A percentile compares a stretch with the other conserved stretches of the same genome.
phyloP scores from a whole-genome alignment of 2,329 filamentous ascomycete genomes.

The Thielaviopsis punctulata region DNA sequence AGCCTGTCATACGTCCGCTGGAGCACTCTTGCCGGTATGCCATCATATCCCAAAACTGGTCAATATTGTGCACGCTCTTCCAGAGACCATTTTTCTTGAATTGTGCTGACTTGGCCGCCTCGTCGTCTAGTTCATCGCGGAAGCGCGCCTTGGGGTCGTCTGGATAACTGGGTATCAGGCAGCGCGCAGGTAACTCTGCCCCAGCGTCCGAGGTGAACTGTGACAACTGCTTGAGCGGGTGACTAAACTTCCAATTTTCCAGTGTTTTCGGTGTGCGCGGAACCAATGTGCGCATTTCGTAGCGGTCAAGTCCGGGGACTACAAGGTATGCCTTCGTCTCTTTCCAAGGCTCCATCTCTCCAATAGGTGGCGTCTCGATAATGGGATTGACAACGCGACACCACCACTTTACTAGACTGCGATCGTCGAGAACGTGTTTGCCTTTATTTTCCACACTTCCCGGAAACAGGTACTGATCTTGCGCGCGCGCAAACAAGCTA shows the following conservation, averaged over 20 bases:
- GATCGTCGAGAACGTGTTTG: conserved; percentile 86
- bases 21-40: conserved; percentile 91
- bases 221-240: conserved; percentile 49
- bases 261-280: conserved; percentile 33
- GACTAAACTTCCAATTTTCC: conserved; percentile 49
- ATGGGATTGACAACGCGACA: conserved; percentile 71
- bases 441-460: conserved; percentile 68
- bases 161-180: conserved; percentile 76
- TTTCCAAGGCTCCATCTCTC: conserved; percentile 21
- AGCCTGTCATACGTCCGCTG: conserved; percentile 78
- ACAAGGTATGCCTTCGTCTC: conserved; percentile 61
- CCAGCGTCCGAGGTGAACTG: conserved; percentile 42
- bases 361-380: conserved; percentile 29
- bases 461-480: conserved; percentile 88
- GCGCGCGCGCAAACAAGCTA: conserved; percentile 80
- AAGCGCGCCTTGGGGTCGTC: conserved; percentile 92
- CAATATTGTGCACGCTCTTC: conserved; percentile 66
- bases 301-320: conserved; percentile 69
- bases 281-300: conserved; percentile 65
- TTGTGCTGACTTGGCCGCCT: conserved; percentile 41
- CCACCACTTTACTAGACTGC: conserved; percentile 90
- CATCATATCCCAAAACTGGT: conserved; percentile 99
- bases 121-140: conserved; percentile 74
- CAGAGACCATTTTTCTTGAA: conserved; percentile 49
- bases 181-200: conserved; percentile 53